Base-by-base conservation (phyloP, 495 filamentous ascomycete species). In the Amphirosellinia nigrospora region DNA sequence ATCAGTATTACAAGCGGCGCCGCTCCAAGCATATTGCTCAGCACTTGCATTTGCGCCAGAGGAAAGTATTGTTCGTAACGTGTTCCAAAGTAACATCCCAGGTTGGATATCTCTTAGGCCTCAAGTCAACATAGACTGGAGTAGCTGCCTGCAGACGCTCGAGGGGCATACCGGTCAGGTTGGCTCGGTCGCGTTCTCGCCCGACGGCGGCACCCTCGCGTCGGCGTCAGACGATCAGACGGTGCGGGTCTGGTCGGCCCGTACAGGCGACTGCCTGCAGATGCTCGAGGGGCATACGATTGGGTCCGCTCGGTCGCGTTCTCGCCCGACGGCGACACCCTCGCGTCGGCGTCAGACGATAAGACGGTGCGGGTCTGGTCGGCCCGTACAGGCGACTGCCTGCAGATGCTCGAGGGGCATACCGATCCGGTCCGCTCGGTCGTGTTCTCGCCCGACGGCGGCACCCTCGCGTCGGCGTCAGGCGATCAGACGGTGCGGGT, bases 391-490 rank as follows among this genome's bases (percentile, higher is more conserved):
- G 65, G 65, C 61, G 48, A 48, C n/a, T n/a, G 11, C 26, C 23
- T 56, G 7, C 72, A 75, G 38, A 74, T 66, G 64, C 70, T 78
- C 30, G 55, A 75, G 46, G 72, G 71, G 66, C 75, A 82, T 71
- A 66, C 68, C 21, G 4, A 34, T 38, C 36, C 0, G 21, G 73
- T 81, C 52, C 68, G 11, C 55, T 75, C 53, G 9, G 75, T 83
- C 2, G 75, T 75, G 15, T 85, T 81, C 73, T 83, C 82, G 15
- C 77, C 68, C 9, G 74, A 85, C 66, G 69, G 73, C 38, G 72
- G 71, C 61, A 69, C 77, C 16, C 11, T 84, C 0, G 77, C 68
- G 15, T 82, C 80, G 16, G 74, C 58, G 28, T 82, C 76, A 5
- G 0, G 48, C 55, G 73, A 84, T 46, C 71, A 71, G 0, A 82